Evolutionary conservation across 2,329 filamentous ascomycete species (phyloP), one percentile per base, ranked within the genome.

Genomic region (Penicillium corylophilum): DNA sequence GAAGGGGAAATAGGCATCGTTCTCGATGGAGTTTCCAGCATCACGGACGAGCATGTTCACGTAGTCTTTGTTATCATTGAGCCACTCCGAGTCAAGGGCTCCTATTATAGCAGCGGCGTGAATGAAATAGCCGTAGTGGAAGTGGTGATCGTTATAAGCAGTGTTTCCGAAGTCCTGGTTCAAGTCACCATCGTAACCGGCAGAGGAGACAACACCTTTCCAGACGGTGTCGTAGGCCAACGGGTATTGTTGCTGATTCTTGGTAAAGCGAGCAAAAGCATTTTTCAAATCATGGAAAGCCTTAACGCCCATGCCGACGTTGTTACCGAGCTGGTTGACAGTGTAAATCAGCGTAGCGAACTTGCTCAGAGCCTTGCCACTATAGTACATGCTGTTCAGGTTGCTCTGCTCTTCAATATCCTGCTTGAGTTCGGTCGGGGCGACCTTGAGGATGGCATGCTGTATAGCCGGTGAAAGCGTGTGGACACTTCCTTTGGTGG

Each of bases 381-480:
- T 89, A 71, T 87, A 96, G 72, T 97, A 97, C 84, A 96, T 92
- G 33, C 90, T 95, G 67, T 93, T 82, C 31, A 89, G 76, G 57
- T 94, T 83, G 5, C 84, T 84, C 64, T 94, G 86, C 0, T 76
- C 75, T n/a, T 77, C 71, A 71, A 96, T 89, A 66, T 91, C 81
- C 71, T 94, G 86, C 1, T 82, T 80, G 1, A 95, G 75, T 69
- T 99, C 94, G 18, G 78, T 80, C n/a, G 79, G 77, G 1, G 90
- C 88, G 8, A 85, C 77, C 1, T 79, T 75, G 31, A 76, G 74
- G 50, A 95, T 87, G 2, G 77, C 74, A 2, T 77, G 68, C 59
- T 85, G 83, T 1, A 84, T 81, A n/a, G 76, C 72, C 1, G 68
- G 45, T 1, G 76, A 71, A 44, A 82, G 62, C 22, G 56, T 62